A percentile compares a stretch with the other conserved stretches of the same genome.
These are phyloP conservation scores for Phialophora verrucosa DNA, from an alignment of 2,329 filamentous ascomycete species.

Conservation along the genomic window DNA sequence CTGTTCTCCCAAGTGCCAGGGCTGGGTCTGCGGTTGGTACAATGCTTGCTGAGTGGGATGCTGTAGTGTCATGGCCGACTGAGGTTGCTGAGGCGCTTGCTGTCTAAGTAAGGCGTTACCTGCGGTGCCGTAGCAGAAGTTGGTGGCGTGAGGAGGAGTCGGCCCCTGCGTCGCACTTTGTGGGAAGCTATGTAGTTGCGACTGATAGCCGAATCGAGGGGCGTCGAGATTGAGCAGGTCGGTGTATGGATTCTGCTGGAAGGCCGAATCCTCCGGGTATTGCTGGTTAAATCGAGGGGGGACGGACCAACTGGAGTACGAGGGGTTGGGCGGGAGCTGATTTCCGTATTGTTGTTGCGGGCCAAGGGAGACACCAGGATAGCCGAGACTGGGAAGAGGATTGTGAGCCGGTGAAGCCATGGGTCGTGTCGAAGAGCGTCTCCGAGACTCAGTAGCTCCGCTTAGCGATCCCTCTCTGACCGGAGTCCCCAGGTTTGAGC, in stretches of 20 bases:
- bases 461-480: neutral
- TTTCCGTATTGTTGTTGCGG: neutral
- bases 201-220: neutral
- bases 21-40: neutral
- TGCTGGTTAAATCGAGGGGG: neutral
- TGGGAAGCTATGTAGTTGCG: neutral
- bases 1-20: neutral
- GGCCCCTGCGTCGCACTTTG: neutral
- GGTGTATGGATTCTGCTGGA: neutral
- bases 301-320: neutral
- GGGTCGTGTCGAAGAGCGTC: neutral
- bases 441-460: neutral
- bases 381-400: neutral
- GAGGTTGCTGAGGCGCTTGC: neutral
- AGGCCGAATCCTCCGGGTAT: neutral
- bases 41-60: neutral
- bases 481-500: neutral
- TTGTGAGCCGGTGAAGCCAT: neutral
- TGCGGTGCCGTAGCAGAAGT: neutral
- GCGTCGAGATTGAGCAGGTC: neutral
- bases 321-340: neutral
- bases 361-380: neutral
- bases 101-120: neutral
- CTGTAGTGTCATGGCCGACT: neutral
- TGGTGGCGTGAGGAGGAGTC: neutral